phyloP scores from a whole-genome alignment of 2,329 filamentous ascomycete species.

The Xylariaceae sp. region DNA sequence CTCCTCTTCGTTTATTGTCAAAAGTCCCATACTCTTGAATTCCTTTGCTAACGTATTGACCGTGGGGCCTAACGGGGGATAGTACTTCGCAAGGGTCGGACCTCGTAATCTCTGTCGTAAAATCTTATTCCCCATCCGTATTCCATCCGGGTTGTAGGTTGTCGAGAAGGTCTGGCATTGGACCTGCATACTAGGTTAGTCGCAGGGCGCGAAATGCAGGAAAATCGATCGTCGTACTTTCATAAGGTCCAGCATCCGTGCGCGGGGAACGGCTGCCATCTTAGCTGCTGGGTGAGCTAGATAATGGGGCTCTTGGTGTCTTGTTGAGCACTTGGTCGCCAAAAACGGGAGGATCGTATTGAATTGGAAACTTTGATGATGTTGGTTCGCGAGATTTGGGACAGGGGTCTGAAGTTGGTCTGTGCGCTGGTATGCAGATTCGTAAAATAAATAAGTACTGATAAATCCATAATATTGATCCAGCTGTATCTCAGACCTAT shows the following conservation, averaged over 20 bases:
- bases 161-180: constrained; percentile 93
- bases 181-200: constrained; percentile 56
- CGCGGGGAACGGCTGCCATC: constrained; percentile 67
- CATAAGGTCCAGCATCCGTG: constrained; percentile 73
- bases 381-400: not conserved
- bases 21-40: constrained; percentile 70
- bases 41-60: constrained; percentile 75
- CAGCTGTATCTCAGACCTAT: not conserved
- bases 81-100: constrained; percentile 84
- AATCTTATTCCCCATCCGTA: constrained; percentile 89
- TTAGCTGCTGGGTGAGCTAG: constrained; percentile 34
- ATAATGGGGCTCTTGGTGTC: constrained; percentile 5
- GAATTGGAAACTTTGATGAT: constrained; percentile 11
- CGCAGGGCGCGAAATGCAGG: constrained; percentile 9
- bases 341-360: not conserved
- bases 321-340: constrained; percentile 12
- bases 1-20: constrained; percentile 76
- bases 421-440: not conserved
- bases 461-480: constrained; percentile 1
- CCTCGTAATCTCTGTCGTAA: constrained; percentile 86
- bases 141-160: constrained; percentile 83
- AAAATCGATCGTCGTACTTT: constrained; percentile 61
- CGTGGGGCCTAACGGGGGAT: constrained; percentile 70
- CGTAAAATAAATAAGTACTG: not conserved
- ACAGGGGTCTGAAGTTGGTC: constrained; percentile 7